Conservation (phyloP, 1,284 basidiomycete species). For the Cutaneotrichosporon curvatum region DNA sequence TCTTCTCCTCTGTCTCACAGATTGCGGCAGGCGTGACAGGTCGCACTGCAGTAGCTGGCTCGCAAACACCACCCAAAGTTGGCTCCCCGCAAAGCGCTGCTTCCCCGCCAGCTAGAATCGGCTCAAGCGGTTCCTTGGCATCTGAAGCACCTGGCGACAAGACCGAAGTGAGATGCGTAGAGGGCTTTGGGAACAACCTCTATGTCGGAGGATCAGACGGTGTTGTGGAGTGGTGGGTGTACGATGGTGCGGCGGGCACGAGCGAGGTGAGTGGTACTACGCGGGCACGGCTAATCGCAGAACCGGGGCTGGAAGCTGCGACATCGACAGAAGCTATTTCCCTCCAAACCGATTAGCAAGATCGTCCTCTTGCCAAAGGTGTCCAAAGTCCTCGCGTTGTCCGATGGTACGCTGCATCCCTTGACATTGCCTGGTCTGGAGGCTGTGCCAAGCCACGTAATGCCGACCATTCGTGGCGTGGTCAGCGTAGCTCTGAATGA, state of each 20-base stretch:
- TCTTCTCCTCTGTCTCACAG: constrained; percentile 34
- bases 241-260: constrained; percentile 26
- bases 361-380: constrained; percentile 70
- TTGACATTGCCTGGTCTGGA: constrained; percentile 72
- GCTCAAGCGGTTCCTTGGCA: too few species aligned
- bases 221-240: constrained; percentile 45
- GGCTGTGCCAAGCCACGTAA: constrained; percentile 53
- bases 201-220: constrained; percentile 46
- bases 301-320: constrained; percentile 37
- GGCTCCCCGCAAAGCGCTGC: neutral
- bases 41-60: constrained; percentile 12
- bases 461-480: constrained; percentile 71
- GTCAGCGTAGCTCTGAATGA: constrained; percentile 73
- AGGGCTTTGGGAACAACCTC: constrained; percentile 43
- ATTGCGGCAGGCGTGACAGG: constrained; percentile 34
- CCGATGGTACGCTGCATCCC: constrained; percentile 68
- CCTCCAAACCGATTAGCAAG: constrained; percentile 56
- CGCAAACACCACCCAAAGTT: neutral
- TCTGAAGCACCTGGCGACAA: neutral
- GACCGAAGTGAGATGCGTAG: constrained; percentile 37
- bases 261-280: constrained; percentile 22
- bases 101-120: neutral
- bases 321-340: constrained; percentile 41
- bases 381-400: constrained; percentile 30
- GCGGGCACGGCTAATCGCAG: constrained; percentile 6